phyloP scores from a whole-genome alignment of 805 yeast species.

The Grigorovia yakushimaensis region DNA sequence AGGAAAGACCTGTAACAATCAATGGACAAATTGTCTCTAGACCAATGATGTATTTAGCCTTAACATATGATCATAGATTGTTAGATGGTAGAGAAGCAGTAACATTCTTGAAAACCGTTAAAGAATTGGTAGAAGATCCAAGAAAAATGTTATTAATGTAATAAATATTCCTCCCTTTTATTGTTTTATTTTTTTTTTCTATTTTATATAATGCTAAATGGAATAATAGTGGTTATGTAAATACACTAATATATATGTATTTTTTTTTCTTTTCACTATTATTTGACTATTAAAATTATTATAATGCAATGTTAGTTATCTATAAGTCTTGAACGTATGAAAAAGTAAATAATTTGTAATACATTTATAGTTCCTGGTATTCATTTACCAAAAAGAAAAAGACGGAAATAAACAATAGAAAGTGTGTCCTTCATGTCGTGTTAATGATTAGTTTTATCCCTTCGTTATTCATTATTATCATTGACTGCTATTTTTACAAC shows the following conservation, averaged over 20 bases:
- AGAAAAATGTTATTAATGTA: conserved; percentile 80
- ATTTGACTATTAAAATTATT: not conserved
- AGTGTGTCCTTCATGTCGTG: no score
- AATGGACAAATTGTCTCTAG: conserved; percentile 92
- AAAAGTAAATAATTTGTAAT: no score
- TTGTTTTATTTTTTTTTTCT: not conserved
- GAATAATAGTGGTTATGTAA: not conserved
- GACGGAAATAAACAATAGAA: no score
- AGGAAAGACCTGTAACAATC: conserved; percentile 94
- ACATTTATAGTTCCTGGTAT: no score
- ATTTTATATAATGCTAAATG: not conserved
- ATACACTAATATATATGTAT: not conserved
- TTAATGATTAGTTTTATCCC: no score
- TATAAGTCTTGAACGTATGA: no score
- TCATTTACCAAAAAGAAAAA: not conserved
- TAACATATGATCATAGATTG: conserved; percentile 96
- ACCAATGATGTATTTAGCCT: conserved; percentile 99
- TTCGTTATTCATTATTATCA: not conserved
- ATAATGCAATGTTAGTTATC: not conserved
- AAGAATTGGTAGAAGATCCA: conserved; percentile 97
- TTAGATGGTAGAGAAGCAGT: conserved; percentile 99
- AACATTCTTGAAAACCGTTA: conserved; percentile 87
- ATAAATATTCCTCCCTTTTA: not conserved
- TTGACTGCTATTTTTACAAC: not conserved
- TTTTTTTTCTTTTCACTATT: not conserved